Base-by-base conservation (phyloP, 441 rosid genomes). In the Francoa sonchifolia region DNA sequence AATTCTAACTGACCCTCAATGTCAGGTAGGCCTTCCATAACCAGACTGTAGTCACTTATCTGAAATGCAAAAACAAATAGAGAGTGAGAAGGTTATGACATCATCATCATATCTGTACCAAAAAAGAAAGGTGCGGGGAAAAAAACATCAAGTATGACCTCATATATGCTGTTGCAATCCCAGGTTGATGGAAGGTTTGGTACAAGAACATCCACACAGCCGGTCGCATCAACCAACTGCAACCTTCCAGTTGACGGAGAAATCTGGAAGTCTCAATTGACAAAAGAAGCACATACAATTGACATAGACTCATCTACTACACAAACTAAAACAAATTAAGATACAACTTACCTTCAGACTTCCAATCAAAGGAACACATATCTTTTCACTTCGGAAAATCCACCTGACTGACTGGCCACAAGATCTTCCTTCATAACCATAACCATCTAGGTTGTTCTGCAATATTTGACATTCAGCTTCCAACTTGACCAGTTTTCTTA, bases 161-260 rank as follows among this genome's bases (percentile, higher is more conserved):
- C 85, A 51, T 32, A 73, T 50, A 86, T 67, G 45, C 56, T 52
- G 52, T 47, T 39, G 42, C 52, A 40, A 32, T 54, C 54, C 84
- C 84, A 69, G 53, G 61, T 52, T 43, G 79, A 61, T 56, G 74
- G 68, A 55, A 85, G 65, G 57, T 80, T 82, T 16, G 90, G 83
- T 48, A 71, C 39, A 39, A 82, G 52, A 47, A 66, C 79, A 72
- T 85, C 77, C 39, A 85, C 66, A 61, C 79, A 61, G 59, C 84
- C 78, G 32, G 73, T 82, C 39, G 52, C 48, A 68, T 90, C 96
- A 70, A 67, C 73, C 48, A 90, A 55, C 63, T 82, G 93, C 54
- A 85, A 59, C 61, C 73, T 77, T 74, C 93, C 94, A 37, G 82
- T 63, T 45, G 71, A 62, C 33, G 73, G 57, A 53, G 76, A 77